phyloP scores from a whole-genome alignment of 768 basidiomycete genomes.

The Mycena chlorophos region DNA sequence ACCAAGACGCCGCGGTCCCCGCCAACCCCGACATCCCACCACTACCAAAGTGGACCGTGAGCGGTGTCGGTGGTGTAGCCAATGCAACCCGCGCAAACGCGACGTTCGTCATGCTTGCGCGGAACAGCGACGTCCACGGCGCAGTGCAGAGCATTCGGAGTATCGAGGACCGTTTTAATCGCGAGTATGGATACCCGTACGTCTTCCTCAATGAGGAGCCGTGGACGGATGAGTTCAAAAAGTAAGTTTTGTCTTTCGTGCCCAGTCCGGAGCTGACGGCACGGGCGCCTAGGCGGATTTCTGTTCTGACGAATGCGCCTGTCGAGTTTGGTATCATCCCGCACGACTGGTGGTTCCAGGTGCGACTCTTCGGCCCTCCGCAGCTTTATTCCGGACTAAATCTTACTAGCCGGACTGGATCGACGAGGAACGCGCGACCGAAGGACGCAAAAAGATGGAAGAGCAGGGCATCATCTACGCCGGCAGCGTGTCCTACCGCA shows the following conservation, averaged over 20 bases:
- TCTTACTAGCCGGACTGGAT: slow-evolving; percentile 55
- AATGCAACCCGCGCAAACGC: slow-evolving; percentile 36
- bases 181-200: slow-evolving; percentile 76
- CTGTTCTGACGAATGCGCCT: slow-evolving; percentile 29
- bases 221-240: slow-evolving; percentile 77
- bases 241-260: slow-evolving; percentile 36
- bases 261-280: background rate
- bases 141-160: slow-evolving; percentile 71
- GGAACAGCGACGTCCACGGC: slow-evolving; percentile 63
- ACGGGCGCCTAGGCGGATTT: slow-evolving; percentile 27
- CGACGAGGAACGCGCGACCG: slow-evolving; percentile 63
- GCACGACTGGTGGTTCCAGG: slow-evolving; percentile 66
- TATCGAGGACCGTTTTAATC: slow-evolving; percentile 84
- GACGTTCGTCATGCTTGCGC: slow-evolving; percentile 54
- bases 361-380: background rate
- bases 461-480: slow-evolving; percentile 47
- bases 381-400: background rate
- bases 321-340: slow-evolving; percentile 65
- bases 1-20: slow-evolving; percentile 32
- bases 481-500: slow-evolving; percentile 49
- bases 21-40: slow-evolving; percentile 29
- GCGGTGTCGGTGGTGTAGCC: background rate
- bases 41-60: slow-evolving; percentile 12
- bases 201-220: slow-evolving; percentile 83
- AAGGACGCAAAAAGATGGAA: slow-evolving; percentile 60